These are phyloP conservation scores for Myriosclerotinia scirpicola DNA, from an alignment of 2,329 filamentous ascomycete genomes.

Conservation along the genomic window DNA sequence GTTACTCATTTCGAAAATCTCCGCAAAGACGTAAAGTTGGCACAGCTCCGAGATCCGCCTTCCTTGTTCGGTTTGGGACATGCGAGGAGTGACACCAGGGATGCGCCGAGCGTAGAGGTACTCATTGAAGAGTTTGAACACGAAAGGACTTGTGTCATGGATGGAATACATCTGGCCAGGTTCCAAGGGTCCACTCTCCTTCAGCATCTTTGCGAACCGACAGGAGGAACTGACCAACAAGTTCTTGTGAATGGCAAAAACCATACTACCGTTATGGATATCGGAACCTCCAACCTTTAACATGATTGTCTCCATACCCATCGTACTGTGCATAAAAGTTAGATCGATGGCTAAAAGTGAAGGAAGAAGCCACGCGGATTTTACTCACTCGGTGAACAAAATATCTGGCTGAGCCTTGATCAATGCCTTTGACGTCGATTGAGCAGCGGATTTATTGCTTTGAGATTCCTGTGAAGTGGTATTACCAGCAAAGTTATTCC, in stretches of 20 bases:
- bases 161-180: not conserved
- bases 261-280: not conserved
- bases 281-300: conserved; percentile 1
- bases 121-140: conserved; percentile 32
- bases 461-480: not conserved
- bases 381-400: conserved; percentile 16
- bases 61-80: conserved; percentile 7
- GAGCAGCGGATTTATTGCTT: not conserved
- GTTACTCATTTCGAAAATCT: conserved; percentile 22
- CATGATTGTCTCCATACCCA: conserved; percentile 14
- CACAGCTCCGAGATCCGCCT: conserved; percentile 25
- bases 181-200: not conserved
- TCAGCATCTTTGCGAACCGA: conserved; percentile 12
- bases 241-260: conserved; percentile 17
- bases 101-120: conserved; percentile 28
- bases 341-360: not conserved
- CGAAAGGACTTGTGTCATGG: conserved; percentile 9
- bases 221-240: not conserved
- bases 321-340: not conserved
- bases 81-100: conserved; percentile 19
- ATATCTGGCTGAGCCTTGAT: conserved; percentile 4
- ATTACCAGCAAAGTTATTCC: no score
- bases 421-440: not conserved
- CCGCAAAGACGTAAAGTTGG: conserved; percentile 31
- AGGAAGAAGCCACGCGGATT: fast-evolving